Percentiles rank a stretch among this genome's conserved stretches.
These are phyloP conservation scores for Scedosporium aurantiacum DNA, from an alignment of 2,329 filamentous ascomycete genomes.

Conservation along the genomic window DNA sequence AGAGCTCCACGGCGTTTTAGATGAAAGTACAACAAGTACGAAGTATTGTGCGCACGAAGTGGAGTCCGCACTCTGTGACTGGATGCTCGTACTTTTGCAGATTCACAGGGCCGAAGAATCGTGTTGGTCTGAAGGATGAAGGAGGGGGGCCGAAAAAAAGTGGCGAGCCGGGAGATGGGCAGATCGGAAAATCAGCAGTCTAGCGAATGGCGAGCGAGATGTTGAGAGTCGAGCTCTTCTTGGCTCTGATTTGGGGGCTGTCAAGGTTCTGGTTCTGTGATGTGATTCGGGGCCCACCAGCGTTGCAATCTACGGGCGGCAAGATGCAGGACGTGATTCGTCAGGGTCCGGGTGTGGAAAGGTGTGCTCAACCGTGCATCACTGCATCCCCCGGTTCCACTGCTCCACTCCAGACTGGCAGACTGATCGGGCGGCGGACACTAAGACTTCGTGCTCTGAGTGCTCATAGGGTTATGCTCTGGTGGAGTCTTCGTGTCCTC, in stretches of 20 bases:
- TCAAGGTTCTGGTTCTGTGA: background rate
- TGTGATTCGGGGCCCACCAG: slow-evolving; percentile 8
- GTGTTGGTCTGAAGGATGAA: background rate
- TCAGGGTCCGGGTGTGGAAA: background rate
- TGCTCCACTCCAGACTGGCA: too few relatives aligned
- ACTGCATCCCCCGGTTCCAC: background rate
- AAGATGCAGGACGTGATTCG: slow-evolving; percentile 15
- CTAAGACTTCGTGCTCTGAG: background rate
- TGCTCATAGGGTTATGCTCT: background rate
- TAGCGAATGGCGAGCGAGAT: slow-evolving; percentile 2
- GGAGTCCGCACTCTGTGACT: too few relatives aligned
- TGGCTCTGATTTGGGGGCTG: slow-evolving; percentile 5
- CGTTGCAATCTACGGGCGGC: slow-evolving; percentile 14
- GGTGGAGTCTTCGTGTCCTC: background rate
- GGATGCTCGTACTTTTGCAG: too few relatives aligned
- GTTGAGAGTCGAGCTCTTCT: background rate
- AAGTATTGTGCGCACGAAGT: too few relatives aligned
- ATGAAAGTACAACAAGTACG: too few relatives aligned
- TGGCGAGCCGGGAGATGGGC: background rate
- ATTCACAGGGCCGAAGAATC: too few relatives aligned
- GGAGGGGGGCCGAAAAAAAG: background rate
- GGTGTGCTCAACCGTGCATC: slow-evolving; percentile 9
- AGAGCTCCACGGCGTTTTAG: background rate
- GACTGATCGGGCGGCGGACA: background rate
- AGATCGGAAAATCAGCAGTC: background rate